Percentiles rank a stretch among this genome's conserved stretches.
These are phyloP conservation scores for Talaromyces pinophilus DNA, from an alignment of 2,329 filamentous ascomycete genomes.

Conservation along the genomic window DNA sequence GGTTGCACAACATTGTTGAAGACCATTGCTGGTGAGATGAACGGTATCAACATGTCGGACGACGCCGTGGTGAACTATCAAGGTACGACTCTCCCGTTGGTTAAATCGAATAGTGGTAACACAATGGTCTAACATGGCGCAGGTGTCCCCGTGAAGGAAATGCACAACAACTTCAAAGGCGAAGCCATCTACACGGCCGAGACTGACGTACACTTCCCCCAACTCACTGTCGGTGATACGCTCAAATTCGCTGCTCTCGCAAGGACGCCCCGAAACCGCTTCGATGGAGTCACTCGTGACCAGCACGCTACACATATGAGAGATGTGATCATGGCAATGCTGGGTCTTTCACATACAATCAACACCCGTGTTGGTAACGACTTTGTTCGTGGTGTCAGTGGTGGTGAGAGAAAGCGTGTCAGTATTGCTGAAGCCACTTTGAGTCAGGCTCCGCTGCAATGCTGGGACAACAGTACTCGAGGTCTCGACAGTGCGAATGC, in stretches of 20 bases:
- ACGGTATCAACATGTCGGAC: constrained; percentile 71
- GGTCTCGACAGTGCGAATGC: constrained; percentile 59
- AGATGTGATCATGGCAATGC: constrained; percentile 49
- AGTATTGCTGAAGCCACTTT: constrained; percentile 59
- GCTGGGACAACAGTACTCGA: constrained; percentile 54
- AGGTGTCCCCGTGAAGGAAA: constrained; percentile 52
- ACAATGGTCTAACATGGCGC: neutral
- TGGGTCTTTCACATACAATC: constrained; percentile 54
- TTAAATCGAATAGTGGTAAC: neutral
- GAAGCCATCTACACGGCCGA: constrained; percentile 87
- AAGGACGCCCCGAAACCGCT: constrained; percentile 49
- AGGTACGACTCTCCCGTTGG: constrained; percentile 25
- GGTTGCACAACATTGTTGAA: constrained; percentile 81
- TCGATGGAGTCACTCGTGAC: constrained; percentile 45
- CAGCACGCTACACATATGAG: constrained; percentile 48
- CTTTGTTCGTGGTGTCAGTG: constrained; percentile 63
- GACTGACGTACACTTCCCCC: constrained; percentile 79
- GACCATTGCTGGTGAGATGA: constrained; percentile 76
- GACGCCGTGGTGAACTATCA: constrained; percentile 77
- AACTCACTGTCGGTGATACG: constrained; percentile 75
- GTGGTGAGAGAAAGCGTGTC: constrained; percentile 63
- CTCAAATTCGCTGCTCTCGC: constrained; percentile 74
- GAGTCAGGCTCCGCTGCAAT: constrained; percentile 50
- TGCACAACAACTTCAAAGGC: constrained; percentile 75
- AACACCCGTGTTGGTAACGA: constrained; percentile 54